A percentile compares a stretch with the other conserved stretches of the same genome.
phyloP scores from a whole-genome alignment of 2,329 filamentous ascomycete genomes.

The Botryotinia globosa region DNA sequence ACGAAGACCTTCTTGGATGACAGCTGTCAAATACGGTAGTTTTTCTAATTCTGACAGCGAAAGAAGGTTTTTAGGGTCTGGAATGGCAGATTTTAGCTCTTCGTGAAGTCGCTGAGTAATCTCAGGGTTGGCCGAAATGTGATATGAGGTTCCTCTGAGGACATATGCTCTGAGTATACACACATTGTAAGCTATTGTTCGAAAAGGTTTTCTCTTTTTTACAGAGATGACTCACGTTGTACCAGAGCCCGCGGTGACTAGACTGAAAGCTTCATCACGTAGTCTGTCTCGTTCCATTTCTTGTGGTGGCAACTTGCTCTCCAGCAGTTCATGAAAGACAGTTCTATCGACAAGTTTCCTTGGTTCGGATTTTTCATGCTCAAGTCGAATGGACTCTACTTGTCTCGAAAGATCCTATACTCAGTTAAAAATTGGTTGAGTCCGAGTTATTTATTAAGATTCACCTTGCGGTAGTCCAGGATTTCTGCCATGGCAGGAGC shows the following conservation, averaged over 20 bases:
- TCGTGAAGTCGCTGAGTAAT: conserved; percentile 34
- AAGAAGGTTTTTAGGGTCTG: background rate
- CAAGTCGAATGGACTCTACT: conserved; percentile 10
- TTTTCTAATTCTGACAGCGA: conserved; percentile 25
- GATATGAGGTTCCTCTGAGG: conserved; percentile 38
- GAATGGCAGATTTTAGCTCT: conserved; percentile 36
- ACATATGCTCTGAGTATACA: conserved; percentile 26
- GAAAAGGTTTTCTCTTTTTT: background rate
- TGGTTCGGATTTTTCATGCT: background rate
- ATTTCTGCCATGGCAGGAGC: background rate
- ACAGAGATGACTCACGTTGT: conserved; percentile 30
- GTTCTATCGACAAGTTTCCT: background rate
- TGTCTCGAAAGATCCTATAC: conserved; percentile 29
- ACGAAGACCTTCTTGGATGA: conserved; percentile 37
- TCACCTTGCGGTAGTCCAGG: background rate
- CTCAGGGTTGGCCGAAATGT: conserved; percentile 39
- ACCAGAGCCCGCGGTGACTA: conserved; percentile 39
- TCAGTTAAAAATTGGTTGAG: conserved; percentile 35
- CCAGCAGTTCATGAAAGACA: conserved; percentile 24
- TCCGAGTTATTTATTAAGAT: no score
- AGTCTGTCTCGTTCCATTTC: conserved; percentile 39
- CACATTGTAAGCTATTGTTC: background rate
- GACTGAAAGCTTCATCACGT: conserved; percentile 36
- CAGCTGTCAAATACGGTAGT: conserved; percentile 32
- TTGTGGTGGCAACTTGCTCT: conserved; percentile 32